A percentile compares a stretch with the other conserved stretches of the same genome.
Evolutionary conservation across 1,139 yeast genomes (phyloP).

Genomic region (Neolecta irregularis): DNA sequence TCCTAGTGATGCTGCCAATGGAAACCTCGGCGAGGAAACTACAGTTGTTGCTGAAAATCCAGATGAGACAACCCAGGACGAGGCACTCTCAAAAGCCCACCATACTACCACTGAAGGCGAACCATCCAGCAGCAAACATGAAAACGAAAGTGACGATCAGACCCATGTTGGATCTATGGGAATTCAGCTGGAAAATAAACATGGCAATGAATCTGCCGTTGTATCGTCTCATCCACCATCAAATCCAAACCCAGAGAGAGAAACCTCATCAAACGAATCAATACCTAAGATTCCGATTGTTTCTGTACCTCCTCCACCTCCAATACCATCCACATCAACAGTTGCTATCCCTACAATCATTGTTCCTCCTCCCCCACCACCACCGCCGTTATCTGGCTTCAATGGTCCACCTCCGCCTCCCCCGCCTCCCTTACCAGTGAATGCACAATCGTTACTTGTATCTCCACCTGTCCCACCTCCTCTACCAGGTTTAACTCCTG

Average conservation of each 20-base stretch:
- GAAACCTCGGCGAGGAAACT: no score
- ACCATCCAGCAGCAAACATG: no score
- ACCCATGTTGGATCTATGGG: no score
- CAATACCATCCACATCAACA: conserved; percentile 21
- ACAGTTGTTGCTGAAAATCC: no score
- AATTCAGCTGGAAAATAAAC: background rate
- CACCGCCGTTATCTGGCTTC: conserved; percentile 15
- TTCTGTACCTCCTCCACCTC: conserved; percentile 23
- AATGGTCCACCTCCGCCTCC: conserved; percentile 24
- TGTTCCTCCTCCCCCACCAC: conserved; percentile 24
- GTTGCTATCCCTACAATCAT: conserved; percentile 11
- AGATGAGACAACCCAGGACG: no score
- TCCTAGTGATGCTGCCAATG: no score
- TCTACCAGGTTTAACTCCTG: conserved; percentile 17
- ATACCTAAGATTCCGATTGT: no score
- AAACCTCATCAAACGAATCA: no score
- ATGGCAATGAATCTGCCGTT: conserved; percentile 4
- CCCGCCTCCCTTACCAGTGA: conserved; percentile 22
- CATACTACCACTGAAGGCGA: no score
- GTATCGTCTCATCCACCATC: conserved; percentile 17
- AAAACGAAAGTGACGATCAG: no score
- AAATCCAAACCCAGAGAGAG: no score
- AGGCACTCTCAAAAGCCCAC: no score
- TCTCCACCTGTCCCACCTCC: conserved; percentile 19
- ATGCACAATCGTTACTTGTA: conserved; percentile 16